Evolutionary conservation across 495 filamentous ascomycete genomes (phyloP).

Genomic region (Pyrenopolyporus hunteri): DNA sequence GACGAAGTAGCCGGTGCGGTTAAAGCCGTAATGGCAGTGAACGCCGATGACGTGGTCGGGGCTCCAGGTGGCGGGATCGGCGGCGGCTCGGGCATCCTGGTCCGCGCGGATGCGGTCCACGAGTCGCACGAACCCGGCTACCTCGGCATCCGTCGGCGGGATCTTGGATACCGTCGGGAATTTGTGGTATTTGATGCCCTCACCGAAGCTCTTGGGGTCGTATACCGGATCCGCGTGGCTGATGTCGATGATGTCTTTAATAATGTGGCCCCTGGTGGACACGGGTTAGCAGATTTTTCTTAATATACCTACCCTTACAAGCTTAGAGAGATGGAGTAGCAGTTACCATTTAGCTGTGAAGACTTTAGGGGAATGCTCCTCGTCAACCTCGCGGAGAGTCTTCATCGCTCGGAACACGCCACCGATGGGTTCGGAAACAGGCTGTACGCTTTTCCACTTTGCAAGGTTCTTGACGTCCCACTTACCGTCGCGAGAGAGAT

Average conservation of each 20-base stretch:
- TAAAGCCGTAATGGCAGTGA: slow-evolving; percentile 96
- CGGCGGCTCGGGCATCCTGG: slow-evolving; percentile 50
- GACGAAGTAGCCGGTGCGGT: slow-evolving; percentile 88
- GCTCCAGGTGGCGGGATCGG: slow-evolving; percentile 48
- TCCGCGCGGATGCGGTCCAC: slow-evolving; percentile 72
- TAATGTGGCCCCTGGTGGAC: slow-evolving; percentile 49
- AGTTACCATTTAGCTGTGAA: slow-evolving; percentile 71
- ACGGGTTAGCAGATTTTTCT: slow-evolving; percentile 21
- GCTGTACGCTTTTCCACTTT: slow-evolving; percentile 82
- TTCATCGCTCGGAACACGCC: slow-evolving; percentile 85
- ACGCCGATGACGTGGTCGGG: slow-evolving; percentile 68
- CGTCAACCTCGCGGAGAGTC: slow-evolving; percentile 84
- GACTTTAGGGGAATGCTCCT: slow-evolving; percentile 74
- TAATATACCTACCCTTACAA: background rate
- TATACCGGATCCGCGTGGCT: slow-evolving; percentile 86
- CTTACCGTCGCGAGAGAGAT: slow-evolving; percentile 85
- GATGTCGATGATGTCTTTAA: slow-evolving; percentile 85
- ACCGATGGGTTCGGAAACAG: slow-evolving; percentile 78
- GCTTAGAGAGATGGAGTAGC: background rate
- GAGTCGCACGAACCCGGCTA: slow-evolving; percentile 75
- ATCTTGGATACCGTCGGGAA: slow-evolving; percentile 93
- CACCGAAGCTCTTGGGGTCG: slow-evolving; percentile 75
- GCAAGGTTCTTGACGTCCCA: slow-evolving; percentile 97
- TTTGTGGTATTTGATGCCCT: slow-evolving; percentile 81
- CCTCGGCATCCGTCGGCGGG: slow-evolving; percentile 78